These are phyloP conservation scores for Saccharomycopsis amapae DNA, from an alignment of 805 yeast species.

Conservation along the genomic window DNA sequence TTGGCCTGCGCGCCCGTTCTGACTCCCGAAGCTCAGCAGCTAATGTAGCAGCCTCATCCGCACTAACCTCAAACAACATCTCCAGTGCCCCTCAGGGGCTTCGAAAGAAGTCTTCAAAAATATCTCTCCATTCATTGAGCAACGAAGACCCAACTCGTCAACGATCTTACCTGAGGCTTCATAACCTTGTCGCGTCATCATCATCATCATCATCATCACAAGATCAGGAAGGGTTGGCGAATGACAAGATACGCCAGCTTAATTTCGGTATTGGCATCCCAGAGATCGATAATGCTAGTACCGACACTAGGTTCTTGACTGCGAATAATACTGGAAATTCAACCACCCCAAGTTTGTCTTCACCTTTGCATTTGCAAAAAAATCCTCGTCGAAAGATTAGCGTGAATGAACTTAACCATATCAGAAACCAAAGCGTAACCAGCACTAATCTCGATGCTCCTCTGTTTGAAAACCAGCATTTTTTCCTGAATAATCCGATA, in stretches of 20 bases:
- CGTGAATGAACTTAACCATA: constrained; percentile 16
- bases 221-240: background rate
- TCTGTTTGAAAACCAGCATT: background rate
- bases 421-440: constrained; percentile 16
- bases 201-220: background rate
- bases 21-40: too few species aligned
- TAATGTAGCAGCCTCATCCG: too few species aligned
- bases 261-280: constrained; percentile 62
- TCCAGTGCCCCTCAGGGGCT: constrained; percentile 1
- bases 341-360: background rate
- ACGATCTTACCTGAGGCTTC: constrained; percentile 1
- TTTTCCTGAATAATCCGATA: background rate
- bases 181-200: constrained; percentile 1
- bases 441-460: background rate
- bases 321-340: too few species aligned
- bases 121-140: constrained; percentile 4
- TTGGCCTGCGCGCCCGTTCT: too few species aligned
- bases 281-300: constrained; percentile 67
- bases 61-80: background rate
- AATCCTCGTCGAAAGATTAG: constrained; percentile 15
- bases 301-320: too few species aligned
- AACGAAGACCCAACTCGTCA: background rate
- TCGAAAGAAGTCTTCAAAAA: constrained; percentile 8
- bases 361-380: background rate
- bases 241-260: constrained; percentile 2